Conservation (phyloP, 495 filamentous ascomycete species). For the Lophiostoma macrostomum region DNA sequence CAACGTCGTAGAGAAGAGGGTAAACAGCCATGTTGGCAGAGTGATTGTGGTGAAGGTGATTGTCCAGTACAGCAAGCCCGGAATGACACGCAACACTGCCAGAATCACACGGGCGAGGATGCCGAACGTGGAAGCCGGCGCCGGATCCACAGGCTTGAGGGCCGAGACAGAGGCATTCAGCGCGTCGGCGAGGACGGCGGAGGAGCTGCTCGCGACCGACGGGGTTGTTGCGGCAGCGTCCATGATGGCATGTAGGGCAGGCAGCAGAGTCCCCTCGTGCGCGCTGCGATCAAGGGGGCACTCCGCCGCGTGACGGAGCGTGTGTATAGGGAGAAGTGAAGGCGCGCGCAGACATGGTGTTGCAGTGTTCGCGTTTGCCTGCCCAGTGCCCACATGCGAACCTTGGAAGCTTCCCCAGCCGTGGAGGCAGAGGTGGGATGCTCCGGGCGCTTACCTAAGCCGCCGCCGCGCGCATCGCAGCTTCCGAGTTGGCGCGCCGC, state of each 20-base stretch:
- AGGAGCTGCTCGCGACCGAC: conserved; percentile 11
- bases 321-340: too few species aligned
- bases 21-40: conserved; percentile 84
- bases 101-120: conserved; percentile 44
- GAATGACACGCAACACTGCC: conserved; percentile 59
- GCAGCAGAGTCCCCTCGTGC: too few species aligned
- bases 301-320: too few species aligned
- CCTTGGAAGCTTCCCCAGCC: too few species aligned
- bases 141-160: conserved; percentile 2
- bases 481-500: too few species aligned
- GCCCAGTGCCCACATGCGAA: too few species aligned
- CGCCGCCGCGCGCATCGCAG: too few species aligned
- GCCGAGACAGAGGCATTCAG: not conserved
- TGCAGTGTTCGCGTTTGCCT: too few species aligned
- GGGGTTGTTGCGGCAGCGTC: conserved; percentile 2
- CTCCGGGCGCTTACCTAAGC: too few species aligned
- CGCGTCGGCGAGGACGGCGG: conserved; percentile 4
- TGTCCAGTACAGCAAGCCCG: conserved; percentile 73
- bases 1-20: conserved; percentile 87
- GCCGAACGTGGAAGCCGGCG: conserved; percentile 33
- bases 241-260: conserved; percentile 7
- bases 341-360: not conserved
- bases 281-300: too few species aligned
- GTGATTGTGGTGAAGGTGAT: conserved; percentile 86
- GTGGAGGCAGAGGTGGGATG: too few species aligned